Conservation (phyloP, 495 filamentous ascomycete genomes). For the Arthonia radiata region DNA sequence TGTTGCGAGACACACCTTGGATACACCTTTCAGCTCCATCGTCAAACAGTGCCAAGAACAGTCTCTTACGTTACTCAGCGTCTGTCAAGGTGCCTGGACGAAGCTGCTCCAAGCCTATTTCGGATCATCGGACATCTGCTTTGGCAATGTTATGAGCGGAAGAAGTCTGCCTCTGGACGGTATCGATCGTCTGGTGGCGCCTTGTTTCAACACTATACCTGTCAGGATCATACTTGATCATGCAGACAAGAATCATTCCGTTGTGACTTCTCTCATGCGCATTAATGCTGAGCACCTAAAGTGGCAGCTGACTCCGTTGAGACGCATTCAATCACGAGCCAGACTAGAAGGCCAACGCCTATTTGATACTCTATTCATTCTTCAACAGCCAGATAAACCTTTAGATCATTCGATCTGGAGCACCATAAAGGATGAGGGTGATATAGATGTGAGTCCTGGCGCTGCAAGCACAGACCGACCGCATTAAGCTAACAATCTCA, state of each 20-base stretch:
- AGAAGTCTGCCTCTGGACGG: conserved; percentile 36
- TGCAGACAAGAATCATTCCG: conserved; percentile 20
- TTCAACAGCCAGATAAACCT: conserved; percentile 28
- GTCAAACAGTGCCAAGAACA: conserved; percentile 21
- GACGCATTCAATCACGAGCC: conserved; percentile 30
- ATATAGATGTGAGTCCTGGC: conserved; percentile 40
- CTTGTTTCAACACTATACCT: conserved; percentile 76
- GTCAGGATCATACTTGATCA: conserved; percentile 30
- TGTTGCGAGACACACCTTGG: conserved; percentile 5
- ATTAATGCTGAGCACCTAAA: conserved; percentile 30
- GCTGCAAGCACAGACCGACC: not conserved
- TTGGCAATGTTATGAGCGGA: conserved; percentile 57
- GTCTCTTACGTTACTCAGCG: conserved; percentile 33
- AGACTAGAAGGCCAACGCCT: conserved; percentile 22
- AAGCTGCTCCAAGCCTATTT: conserved; percentile 26
- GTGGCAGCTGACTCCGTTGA: conserved; percentile 44
- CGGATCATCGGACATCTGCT: conserved; percentile 40
- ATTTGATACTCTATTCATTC: conserved; percentile 54
- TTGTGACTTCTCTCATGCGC: conserved; percentile 26
- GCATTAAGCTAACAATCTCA: not conserved
- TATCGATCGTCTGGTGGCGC: conserved; percentile 48
- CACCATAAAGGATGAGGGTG: conserved; percentile 36
- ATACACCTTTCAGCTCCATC: conserved; percentile 18
- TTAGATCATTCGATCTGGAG: conserved; percentile 39
- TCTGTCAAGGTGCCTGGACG: conserved; percentile 48